Conservation (phyloP, 371 early-diverging fungal species). For the Coemansia sp. region DNA sequence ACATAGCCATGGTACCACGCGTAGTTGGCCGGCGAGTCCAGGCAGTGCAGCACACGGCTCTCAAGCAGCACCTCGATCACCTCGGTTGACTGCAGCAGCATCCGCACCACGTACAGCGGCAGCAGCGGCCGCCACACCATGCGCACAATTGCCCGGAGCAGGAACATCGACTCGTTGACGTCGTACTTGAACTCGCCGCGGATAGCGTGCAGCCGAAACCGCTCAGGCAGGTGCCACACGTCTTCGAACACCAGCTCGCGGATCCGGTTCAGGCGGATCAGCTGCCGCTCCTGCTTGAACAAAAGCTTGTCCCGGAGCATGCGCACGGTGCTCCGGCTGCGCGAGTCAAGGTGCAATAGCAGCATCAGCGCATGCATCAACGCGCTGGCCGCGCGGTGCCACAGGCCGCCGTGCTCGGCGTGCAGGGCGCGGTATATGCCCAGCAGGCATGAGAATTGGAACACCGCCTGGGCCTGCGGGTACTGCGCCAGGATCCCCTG, state of each 20-base stretch:
- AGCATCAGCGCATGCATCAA: conserved; percentile 11
- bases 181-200: conserved; percentile 22
- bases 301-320: conserved; percentile 8
- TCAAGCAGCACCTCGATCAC: conserved; percentile 1
- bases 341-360: conserved; percentile 16
- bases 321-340: conserved; percentile 5
- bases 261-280: conserved; percentile 3
- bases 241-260: conserved; percentile 21
- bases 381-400: neutral
- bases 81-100: neutral
- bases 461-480: neutral
- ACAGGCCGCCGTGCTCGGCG: neutral
- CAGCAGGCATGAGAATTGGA: conserved; percentile 16
- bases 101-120: conserved; percentile 11
- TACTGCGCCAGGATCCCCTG: neutral
- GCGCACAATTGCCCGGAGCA: conserved; percentile 27
- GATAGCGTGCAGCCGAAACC: conserved; percentile 1
- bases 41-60: conserved; percentile 16
- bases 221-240: conserved; percentile 19
- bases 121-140: conserved; percentile 36
- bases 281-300: conserved; percentile 19
- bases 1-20: conserved; percentile 26
- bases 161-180: conserved; percentile 21
- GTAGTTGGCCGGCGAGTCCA: conserved; percentile 11
- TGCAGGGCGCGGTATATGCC: conserved; percentile 15